These are phyloP conservation scores for Verticillium nubilum DNA, from an alignment of 2,329 filamentous ascomycete genomes.

Conservation along the genomic window DNA sequence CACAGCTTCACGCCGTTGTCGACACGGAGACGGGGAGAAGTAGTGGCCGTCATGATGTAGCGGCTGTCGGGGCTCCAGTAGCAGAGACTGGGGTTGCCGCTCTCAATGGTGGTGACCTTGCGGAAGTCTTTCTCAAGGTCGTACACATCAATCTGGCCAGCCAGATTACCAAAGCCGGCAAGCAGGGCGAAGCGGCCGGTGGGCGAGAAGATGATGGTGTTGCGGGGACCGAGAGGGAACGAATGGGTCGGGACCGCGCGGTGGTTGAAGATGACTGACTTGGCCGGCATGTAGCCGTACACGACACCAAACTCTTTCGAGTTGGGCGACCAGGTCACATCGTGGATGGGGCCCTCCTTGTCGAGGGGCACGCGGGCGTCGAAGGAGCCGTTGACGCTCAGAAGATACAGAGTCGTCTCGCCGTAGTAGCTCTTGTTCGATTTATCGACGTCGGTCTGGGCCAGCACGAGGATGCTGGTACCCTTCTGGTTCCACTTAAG, in stretches of 20 bases:
- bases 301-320: constrained; percentile 97
- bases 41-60: constrained; percentile 96
- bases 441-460: constrained; percentile 96
- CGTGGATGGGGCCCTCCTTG: constrained; percentile 96
- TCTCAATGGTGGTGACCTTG: constrained; percentile 91
- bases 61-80: constrained; percentile 96
- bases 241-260: constrained; percentile 76
- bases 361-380: constrained; percentile 89
- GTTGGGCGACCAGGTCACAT: constrained; percentile 97
- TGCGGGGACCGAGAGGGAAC: constrained; percentile 83
- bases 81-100: constrained; percentile 91
- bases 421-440: constrained; percentile 99
- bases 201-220: constrained; percentile 92
- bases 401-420: constrained; percentile 92
- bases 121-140: constrained; percentile 90
- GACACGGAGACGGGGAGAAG: constrained; percentile 87
- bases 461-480: constrained; percentile 86
- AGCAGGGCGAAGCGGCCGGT: constrained; percentile 90
- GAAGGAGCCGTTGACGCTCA: constrained; percentile 86
- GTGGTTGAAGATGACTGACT: constrained; percentile 96
- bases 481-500: constrained; percentile 96
- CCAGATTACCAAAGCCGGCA: constrained; percentile 94
- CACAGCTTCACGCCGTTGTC: constrained; percentile 96
- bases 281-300: constrained; percentile 98
- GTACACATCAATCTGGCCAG: constrained; percentile 96